phyloP scores from a whole-genome alignment of 2,329 filamentous ascomycete species.

The Trichothecium roseum region DNA sequence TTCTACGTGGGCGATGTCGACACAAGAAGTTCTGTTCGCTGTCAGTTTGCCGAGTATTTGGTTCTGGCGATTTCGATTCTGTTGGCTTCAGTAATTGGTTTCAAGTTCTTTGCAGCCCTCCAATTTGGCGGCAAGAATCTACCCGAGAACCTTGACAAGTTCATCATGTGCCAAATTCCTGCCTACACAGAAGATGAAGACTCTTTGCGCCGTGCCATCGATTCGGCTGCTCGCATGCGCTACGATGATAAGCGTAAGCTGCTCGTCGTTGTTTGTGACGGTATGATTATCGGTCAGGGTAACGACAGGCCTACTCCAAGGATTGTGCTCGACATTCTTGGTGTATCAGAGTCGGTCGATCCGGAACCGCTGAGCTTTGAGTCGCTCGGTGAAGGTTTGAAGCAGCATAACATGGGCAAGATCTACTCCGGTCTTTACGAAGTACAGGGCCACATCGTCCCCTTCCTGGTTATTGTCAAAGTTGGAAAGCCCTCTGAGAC shows the following conservation, averaged over 20 bases:
- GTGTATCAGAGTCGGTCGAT: conserved; percentile 86
- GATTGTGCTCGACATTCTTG: conserved; percentile 94
- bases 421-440: conserved; percentile 97
- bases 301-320: conserved; percentile 93
- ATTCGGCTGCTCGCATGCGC: conserved; percentile 87
- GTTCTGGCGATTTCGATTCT: conserved; percentile 76
- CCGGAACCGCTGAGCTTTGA: conserved; percentile 96
- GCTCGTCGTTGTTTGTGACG: conserved; percentile 84
- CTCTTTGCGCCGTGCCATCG: conserved; percentile 89
- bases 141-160: conserved; percentile 95
- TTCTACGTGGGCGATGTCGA: conserved; percentile 92
- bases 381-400: conserved; percentile 86
- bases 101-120: conserved; percentile 95
- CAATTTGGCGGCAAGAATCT: conserved; percentile 88
- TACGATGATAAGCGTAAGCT: conserved; percentile 99
- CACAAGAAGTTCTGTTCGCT: conserved; percentile 75
- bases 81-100: conserved; percentile 70
- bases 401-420: conserved; percentile 99
- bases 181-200: conserved; percentile 99
- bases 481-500: conserved; percentile 97
- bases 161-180: conserved; percentile 94
- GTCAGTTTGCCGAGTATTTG: conserved; percentile 83
- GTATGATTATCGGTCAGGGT: conserved; percentile 98
- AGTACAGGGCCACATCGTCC: conserved; percentile 94
- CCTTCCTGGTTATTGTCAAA: conserved; percentile 94